Percentiles rank a stretch among this genome's conserved stretches.
These are phyloP conservation scores for Aspergillus sparsus DNA, from an alignment of 495 filamentous ascomycete species.

Conservation along the genomic window DNA sequence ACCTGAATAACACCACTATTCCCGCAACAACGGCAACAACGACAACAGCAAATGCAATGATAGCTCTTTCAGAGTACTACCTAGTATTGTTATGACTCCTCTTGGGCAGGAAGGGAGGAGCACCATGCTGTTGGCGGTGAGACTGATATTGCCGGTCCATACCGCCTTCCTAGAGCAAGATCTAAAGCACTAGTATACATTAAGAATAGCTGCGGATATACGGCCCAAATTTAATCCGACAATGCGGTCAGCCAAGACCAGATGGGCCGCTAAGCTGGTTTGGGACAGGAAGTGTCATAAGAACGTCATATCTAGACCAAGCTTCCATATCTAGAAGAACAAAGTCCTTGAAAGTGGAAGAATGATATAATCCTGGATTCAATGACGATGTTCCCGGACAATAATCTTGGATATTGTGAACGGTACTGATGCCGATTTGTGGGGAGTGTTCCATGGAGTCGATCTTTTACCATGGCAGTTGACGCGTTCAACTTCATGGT, in stretches of 20 bases:
- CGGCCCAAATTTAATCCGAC: slow-evolving; percentile 19
- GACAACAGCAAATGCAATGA: background rate
- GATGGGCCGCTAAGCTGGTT: slow-evolving; percentile 1
- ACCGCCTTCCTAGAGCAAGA: slow-evolving; percentile 20
- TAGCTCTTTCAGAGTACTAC: background rate
- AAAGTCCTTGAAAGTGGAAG: background rate
- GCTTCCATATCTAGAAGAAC: slow-evolving; percentile 1
- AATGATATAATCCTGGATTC: background rate
- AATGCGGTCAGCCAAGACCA: background rate
- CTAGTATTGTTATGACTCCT: background rate
- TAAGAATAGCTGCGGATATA: slow-evolving; percentile 4
- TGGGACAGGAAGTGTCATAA: slow-evolving; percentile 6
- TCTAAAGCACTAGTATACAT: background rate
- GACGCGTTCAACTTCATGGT: slow-evolving; percentile 2
- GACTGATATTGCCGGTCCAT: slow-evolving; percentile 4
- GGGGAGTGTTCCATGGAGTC: slow-evolving; percentile 5
- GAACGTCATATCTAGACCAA: slow-evolving; percentile 17
- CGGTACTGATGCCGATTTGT: slow-evolving; percentile 11
- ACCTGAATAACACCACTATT: background rate
- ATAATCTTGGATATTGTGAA: background rate
- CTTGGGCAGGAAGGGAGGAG: background rate
- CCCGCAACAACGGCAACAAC: too few species aligned
- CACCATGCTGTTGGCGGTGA: background rate
- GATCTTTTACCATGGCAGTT: background rate
- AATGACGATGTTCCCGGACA: slow-evolving; percentile 5